Evolutionary conservation across 176 grass and related monocot species (phyloP).

Genomic region (Aegilops tauschii): DNA sequence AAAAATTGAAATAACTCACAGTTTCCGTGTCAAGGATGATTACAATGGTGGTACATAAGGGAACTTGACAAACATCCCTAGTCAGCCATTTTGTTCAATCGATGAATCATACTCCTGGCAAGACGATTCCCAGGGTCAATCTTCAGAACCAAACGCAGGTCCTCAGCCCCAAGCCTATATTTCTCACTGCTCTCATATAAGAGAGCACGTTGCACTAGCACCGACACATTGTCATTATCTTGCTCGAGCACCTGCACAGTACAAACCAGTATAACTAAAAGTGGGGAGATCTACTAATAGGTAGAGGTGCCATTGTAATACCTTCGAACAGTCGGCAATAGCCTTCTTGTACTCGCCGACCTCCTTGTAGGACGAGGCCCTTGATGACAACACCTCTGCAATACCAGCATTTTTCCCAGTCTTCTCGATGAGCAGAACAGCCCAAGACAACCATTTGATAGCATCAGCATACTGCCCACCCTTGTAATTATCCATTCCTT

Average conservation of each 20-base stretch:
- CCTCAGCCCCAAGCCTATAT: constrained; percentile 91
- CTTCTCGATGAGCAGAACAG: constrained; percentile 76
- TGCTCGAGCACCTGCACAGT: constrained; percentile 69
- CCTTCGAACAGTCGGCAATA: constrained; percentile 98
- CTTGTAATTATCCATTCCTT: constrained; percentile 96
- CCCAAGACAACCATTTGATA: constrained; percentile 98
- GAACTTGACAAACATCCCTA: constrained; percentile 47
- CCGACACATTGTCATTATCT: constrained; percentile 75
- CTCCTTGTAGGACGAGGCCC: constrained; percentile 98
- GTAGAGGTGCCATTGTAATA: not conserved
- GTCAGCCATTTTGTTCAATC: constrained; percentile 91
- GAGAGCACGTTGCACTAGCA: constrained; percentile 86
- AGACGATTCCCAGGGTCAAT: constrained; percentile 89
- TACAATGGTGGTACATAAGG: constrained; percentile 38
- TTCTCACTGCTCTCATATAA: constrained; percentile 96
- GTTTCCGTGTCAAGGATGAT: constrained; percentile 26
- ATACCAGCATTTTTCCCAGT: constrained; percentile 54
- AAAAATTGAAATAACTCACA: constrained; percentile 38
- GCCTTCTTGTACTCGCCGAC: constrained; percentile 99
- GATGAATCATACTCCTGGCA: constrained; percentile 93
- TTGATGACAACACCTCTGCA: constrained; percentile 82
- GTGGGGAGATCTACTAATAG: not conserved
- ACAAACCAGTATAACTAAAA: constrained; percentile 15
- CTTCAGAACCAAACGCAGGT: constrained; percentile 96
- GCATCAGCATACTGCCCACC: constrained; percentile 94